Conservation (phyloP, 352 stramenopile genomes). For the Phytopythium mirpurense region DNA sequence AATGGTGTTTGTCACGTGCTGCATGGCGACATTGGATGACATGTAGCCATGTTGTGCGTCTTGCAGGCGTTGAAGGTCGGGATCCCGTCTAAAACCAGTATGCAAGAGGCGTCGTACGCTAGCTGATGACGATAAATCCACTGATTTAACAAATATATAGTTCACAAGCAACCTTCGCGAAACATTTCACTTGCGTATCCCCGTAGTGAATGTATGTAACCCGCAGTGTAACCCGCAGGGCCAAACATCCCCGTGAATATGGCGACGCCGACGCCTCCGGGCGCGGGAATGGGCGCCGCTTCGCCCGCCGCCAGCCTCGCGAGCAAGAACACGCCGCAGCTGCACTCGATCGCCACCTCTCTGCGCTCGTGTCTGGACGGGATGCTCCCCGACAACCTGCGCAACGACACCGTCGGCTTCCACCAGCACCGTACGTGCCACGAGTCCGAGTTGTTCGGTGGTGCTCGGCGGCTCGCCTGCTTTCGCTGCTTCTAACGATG, state of each 20-base stretch:
- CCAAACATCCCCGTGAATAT: conserved; percentile 6
- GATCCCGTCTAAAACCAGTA: background rate
- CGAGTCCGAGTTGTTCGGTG: no score
- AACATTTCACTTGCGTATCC: background rate
- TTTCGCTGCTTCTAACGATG: no score
- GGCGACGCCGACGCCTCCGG: conserved; percentile 14
- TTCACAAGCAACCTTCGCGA: background rate
- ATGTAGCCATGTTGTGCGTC: background rate
- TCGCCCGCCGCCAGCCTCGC: conserved; percentile 4
- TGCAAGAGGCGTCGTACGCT: no score
- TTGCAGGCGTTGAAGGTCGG: background rate
- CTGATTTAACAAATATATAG: no score
- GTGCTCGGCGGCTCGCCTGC: no score
- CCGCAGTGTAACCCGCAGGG: background rate
- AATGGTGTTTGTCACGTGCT: no score
- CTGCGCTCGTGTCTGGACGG: conserved; percentile 79
- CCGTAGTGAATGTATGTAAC: background rate
- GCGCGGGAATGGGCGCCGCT: conserved; percentile 2
- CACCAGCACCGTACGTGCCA: conserved; percentile 57
- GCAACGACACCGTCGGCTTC: conserved; percentile 73
- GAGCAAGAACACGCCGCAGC: conserved; percentile 68
- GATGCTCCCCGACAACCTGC: conserved; percentile 80
- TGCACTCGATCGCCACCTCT: conserved; percentile 79
- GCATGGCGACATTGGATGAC: background rate
- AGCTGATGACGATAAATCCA: no score